These are phyloP conservation scores for Penicillium sp. DNA, from an alignment of 2,329 filamentous ascomycete species.

Conservation along the genomic window DNA sequence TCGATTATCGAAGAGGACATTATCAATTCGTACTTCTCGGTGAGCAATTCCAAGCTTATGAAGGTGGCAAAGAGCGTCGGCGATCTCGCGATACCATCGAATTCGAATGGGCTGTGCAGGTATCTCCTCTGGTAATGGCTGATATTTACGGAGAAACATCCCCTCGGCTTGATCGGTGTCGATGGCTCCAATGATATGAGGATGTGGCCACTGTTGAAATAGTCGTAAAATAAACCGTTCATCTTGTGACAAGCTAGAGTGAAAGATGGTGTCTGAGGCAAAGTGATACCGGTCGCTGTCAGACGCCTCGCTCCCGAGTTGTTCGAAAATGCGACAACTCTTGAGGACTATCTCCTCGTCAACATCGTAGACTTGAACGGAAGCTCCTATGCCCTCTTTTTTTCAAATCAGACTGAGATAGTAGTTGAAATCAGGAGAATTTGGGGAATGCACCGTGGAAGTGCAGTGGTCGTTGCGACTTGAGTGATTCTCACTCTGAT, in stretches of 20 bases:
- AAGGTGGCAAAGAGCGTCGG: slow-evolving; percentile 22
- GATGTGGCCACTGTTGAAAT: slow-evolving; percentile 20
- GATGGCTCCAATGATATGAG: slow-evolving; percentile 25
- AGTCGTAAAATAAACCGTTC: slow-evolving; percentile 18
- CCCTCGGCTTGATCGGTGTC: slow-evolving; percentile 25
- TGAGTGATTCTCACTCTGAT: no score
- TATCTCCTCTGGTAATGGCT: slow-evolving; percentile 3
- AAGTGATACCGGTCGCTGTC: slow-evolving; percentile 18
- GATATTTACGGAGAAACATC: slow-evolving; percentile 28
- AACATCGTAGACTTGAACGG: slow-evolving; percentile 27
- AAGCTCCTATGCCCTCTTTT: slow-evolving; percentile 23
- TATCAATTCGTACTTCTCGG: slow-evolving; percentile 25
- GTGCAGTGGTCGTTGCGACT: no score
- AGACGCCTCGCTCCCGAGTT: slow-evolving; percentile 12
- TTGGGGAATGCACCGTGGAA: no score
- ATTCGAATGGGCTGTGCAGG: slow-evolving; percentile 16
- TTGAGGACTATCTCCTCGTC: slow-evolving; percentile 25
- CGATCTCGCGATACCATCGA: slow-evolving; percentile 22
- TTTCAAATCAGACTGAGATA: slow-evolving; percentile 12
- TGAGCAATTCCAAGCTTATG: slow-evolving; percentile 26
- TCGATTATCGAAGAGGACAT: slow-evolving; percentile 23
- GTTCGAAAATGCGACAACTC: slow-evolving; percentile 20
- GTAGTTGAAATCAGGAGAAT: no score
- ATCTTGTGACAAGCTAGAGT: slow-evolving; percentile 21
- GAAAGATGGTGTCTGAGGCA: slow-evolving; percentile 25